phyloP scores from a whole-genome alignment of 179 eudicot species.

The Corrigiola litoralis region DNA sequence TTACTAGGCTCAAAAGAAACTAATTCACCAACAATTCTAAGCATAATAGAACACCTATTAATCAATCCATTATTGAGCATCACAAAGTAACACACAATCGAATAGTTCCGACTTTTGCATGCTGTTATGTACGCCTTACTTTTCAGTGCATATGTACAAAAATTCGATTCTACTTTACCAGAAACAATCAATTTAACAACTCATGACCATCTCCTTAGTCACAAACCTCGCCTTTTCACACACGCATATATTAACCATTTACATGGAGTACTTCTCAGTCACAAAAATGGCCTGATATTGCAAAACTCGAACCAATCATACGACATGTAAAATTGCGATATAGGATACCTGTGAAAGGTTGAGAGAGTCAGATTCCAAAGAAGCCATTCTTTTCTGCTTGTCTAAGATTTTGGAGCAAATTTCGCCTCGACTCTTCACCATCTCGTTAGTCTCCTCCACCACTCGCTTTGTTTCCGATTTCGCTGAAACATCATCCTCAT shows the following conservation, averaged over 20 bases:
- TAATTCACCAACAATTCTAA: too few species aligned
- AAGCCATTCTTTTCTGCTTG: constrained; percentile 48
- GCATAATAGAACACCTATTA: neutral
- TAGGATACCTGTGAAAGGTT: constrained; percentile 49
- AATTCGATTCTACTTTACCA: too few species aligned
- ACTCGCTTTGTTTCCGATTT: constrained; percentile 43
- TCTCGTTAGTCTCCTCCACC: constrained; percentile 46
- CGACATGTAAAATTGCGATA: neutral
- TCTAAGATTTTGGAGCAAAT: constrained; percentile 61
- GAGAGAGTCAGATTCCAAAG: constrained; percentile 53
- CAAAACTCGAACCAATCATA: neutral
- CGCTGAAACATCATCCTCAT: constrained; percentile 30
- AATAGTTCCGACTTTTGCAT: too few species aligned
- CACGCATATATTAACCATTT: neutral
- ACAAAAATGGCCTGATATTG: neutral
- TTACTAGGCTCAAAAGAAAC: too few species aligned
- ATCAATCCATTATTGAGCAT: neutral
- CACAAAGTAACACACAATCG: neutral
- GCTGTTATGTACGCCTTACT: too few species aligned
- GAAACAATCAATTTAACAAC: too few species aligned
- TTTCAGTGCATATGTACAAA: too few species aligned
- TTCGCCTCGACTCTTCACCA: constrained; percentile 49
- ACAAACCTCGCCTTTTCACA: too few species aligned
- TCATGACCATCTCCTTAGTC: too few species aligned
- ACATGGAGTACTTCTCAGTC: too few species aligned